phyloP scores from a whole-genome alignment of 192 early-diverging fungal genomes.

The Globomyces pollinis-pini region DNA sequence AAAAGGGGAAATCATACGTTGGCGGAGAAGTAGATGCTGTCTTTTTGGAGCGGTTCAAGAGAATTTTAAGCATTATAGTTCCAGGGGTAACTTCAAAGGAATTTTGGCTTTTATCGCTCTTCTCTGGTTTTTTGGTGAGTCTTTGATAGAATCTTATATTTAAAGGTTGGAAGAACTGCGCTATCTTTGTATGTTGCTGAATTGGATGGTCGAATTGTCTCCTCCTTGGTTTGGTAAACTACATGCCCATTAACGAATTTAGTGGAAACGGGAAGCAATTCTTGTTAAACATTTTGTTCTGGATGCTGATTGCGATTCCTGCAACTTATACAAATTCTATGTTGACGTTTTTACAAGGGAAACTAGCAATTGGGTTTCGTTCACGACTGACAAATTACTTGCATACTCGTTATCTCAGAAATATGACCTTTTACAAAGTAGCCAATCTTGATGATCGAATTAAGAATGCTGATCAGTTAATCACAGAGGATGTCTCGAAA shows the following conservation, averaged over 20 bases:
- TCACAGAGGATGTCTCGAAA: constrained; percentile 80
- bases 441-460: constrained; percentile 91
- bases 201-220: constrained; percentile 77
- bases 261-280: constrained; percentile 75
- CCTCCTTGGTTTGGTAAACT: constrained; percentile 55
- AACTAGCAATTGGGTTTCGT: constrained; percentile 46
- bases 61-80: constrained; percentile 73
- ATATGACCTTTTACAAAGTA: constrained; percentile 91
- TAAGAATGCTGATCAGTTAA: constrained; percentile 78
- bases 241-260: too few species aligned
- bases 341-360: constrained; percentile 52
- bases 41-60: constrained; percentile 58
- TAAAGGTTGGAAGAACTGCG: constrained; percentile 69
- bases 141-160: not conserved
- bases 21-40: constrained; percentile 40
- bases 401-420: constrained; percentile 74
- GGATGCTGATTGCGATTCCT: constrained; percentile 90
- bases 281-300: constrained; percentile 73
- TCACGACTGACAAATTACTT: constrained; percentile 72
- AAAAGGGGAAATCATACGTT: constrained; percentile 18
- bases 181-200: constrained; percentile 87
- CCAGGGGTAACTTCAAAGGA: constrained; percentile 79
- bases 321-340: constrained; percentile 95
- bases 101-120: constrained; percentile 74
- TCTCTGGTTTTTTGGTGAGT: constrained; percentile 68